These are phyloP conservation scores for Dryas octopetala DNA, from an alignment of 306 rosid genomes.

Conservation along the genomic window DNA sequence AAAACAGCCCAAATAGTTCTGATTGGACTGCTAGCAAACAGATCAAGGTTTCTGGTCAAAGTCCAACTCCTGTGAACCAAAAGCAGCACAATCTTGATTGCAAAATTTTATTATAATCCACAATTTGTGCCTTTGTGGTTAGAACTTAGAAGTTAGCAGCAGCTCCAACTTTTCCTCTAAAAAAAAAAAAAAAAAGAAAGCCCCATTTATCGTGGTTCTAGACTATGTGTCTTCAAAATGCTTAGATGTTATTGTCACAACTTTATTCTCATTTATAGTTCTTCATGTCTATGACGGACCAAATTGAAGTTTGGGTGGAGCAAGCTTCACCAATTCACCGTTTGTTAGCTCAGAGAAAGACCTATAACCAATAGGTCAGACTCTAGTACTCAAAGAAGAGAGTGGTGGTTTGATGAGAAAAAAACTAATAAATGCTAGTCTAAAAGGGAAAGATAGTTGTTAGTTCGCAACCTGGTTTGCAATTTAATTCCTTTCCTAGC, in stretches of 20 bases:
- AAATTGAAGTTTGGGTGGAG: neutral
- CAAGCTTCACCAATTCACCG: neutral
- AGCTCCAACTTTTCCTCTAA: no score
- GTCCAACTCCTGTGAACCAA: neutral
- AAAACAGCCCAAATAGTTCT: neutral
- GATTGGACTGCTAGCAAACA: neutral
- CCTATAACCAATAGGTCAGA: neutral
- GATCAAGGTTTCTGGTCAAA: neutral
- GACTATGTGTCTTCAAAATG: slow-evolving; percentile 13
- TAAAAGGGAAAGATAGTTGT: neutral
- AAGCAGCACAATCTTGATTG: neutral
- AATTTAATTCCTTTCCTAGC: no score
- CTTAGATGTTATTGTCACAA: neutral
- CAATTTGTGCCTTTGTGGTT: neutral
- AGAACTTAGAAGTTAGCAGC: no score
- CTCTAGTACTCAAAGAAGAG: neutral
- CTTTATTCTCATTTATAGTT: neutral
- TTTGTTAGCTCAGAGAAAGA: neutral
- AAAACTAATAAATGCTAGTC: neutral
- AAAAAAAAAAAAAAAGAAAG: no score
- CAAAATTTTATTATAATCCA: neutral
- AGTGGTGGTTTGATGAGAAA: neutral
- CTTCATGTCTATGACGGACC: neutral
- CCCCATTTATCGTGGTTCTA: neutral
- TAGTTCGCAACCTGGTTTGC: neutral